These are phyloP conservation scores for Amauroascus verrucosus DNA, from an alignment of 2,329 filamentous ascomycete genomes.

Conservation along the genomic window DNA sequence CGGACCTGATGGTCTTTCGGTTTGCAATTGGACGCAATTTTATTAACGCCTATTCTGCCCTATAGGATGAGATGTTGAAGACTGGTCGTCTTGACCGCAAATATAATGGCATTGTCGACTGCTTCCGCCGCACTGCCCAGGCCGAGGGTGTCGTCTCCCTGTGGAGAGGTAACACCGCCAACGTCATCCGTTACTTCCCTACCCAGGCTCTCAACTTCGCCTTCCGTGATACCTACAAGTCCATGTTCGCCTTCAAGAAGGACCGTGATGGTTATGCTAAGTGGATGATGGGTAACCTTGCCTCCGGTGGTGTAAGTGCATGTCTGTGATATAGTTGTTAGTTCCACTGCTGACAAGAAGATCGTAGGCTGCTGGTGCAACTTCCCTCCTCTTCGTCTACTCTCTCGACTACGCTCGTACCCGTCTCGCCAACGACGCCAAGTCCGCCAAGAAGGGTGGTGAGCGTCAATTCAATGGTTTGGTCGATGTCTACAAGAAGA, in stretches of 20 bases:
- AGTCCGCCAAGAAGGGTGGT: conserved; percentile 89
- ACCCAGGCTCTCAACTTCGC: conserved; percentile 99
- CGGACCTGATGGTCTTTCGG: too few relatives aligned
- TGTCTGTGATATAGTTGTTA: neutral
- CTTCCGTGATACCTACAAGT: conserved; percentile 99
- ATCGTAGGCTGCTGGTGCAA: conserved; percentile 86
- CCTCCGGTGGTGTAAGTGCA: conserved; percentile 90
- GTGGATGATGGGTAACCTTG: conserved; percentile 99
- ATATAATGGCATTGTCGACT: conserved; percentile 88
- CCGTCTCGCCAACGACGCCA: conserved; percentile 99
- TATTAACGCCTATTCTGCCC: neutral
- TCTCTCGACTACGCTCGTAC: conserved; percentile 99
- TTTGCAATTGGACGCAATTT: too few relatives aligned
- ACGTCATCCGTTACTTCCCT: conserved; percentile 99
- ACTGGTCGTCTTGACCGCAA: conserved; percentile 94
- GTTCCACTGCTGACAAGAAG: neutral
- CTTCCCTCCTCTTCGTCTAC: conserved; percentile 99
- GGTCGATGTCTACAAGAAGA: conserved; percentile 99
- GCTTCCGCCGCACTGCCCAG: conserved; percentile 84
- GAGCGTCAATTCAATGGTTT: conserved; percentile 99
- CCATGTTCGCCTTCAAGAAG: conserved; percentile 99
- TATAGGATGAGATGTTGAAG: conserved; percentile 99
- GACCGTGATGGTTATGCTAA: conserved; percentile 94
- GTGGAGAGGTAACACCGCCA: conserved; percentile 99
- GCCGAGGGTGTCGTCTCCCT: conserved; percentile 90